These are phyloP conservation scores for Trichosporon faecale DNA, from an alignment of 1,284 basidiomycete genomes.

Conservation along the genomic window DNA sequence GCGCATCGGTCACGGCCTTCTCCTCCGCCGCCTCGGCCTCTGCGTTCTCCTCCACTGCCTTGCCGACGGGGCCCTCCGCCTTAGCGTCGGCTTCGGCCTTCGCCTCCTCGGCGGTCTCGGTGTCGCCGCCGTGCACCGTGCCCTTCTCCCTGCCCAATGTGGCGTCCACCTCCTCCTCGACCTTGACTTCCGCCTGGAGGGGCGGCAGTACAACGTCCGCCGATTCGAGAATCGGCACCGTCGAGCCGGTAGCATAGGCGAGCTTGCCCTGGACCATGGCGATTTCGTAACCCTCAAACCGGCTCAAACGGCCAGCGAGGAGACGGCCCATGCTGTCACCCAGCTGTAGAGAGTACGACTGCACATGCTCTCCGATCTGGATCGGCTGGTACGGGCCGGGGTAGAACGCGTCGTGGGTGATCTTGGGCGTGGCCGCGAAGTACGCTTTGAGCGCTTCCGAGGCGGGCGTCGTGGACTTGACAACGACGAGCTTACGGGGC, in stretches of 20 bases:
- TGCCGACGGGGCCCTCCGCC: not conserved
- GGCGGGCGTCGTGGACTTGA: slow-evolving; percentile 68
- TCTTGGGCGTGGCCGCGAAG: slow-evolving; percentile 72
- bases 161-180: slow-evolving; percentile 7
- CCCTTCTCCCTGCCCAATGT: not conserved
- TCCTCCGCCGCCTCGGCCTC: not conserved
- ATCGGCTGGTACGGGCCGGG: slow-evolving; percentile 71
- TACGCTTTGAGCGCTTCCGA: slow-evolving; percentile 72
- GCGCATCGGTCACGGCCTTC: slow-evolving; percentile 14
- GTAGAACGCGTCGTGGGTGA: slow-evolving; percentile 86
- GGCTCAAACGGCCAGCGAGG: slow-evolving; percentile 70
- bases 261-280: slow-evolving; percentile 84
- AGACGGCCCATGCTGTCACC: slow-evolving; percentile 79
- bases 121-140: not conserved
- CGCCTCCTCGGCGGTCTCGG: slow-evolving; percentile 3
- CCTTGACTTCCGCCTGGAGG: slow-evolving; percentile 28
- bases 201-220: slow-evolving; percentile 61
- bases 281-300: slow-evolving; percentile 97
- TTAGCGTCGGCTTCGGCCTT: not conserved
- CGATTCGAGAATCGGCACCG: slow-evolving; percentile 57
- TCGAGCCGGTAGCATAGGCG: slow-evolving; percentile 74
- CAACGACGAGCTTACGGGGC: slow-evolving; percentile 91
- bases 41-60: not conserved
- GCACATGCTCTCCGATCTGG: slow-evolving; percentile 91
- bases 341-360: slow-evolving; percentile 88